Base-by-base conservation (phyloP, 1,284 basidiomycete genomes). In the Rhodotorula glutinis region DNA sequence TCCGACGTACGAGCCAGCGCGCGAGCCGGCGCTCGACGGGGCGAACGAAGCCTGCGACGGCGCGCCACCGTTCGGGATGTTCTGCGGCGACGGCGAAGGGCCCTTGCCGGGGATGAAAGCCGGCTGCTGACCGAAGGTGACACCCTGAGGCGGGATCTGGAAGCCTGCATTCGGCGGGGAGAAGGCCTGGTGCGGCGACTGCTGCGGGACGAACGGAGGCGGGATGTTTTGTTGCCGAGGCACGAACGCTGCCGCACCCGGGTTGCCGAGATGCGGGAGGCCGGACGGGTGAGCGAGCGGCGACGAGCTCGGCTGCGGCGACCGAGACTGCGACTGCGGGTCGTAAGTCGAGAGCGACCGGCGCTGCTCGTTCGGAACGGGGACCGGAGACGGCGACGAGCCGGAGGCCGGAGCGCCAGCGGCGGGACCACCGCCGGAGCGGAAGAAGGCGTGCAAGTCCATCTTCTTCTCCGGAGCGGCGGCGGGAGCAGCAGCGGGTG, bases 141-240 rank as follows among this genome's bases (percentile, higher is more conserved):
- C 40, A 9, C 47, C 47, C 49, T 33, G 58, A 46, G 33, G 58
- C n/a, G 58, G 58, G 49, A 59, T 59, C 30, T 59, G 58, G 68
- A 65, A 70, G 29, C 55, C 47, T 19, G 57, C 65, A 14, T 46
- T 46, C 8, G 67, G 68, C 25, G 71, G 66, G 14, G 68, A 62
- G 65, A 69, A 69, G 19, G 60, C 61, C 58, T 67, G 67, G 29
- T 46, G 27, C 38, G 43, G 40, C 51, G 46, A 47, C 53, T 69
- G 65, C 46, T 65, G 60, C 25, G 71, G 73, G 38, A 71, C 60
- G 62, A 71, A 74, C 16, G 73, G 58, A 33, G 70, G 66, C 16
- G 67, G 56, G 14, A 65, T 65, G 30, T 51, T 51, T 17, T 51
- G 49, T 27, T 51, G 49, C 27, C 72, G 60, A 2, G 72, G 72